These are phyloP conservation scores for Myriosclerotinia scirpicola DNA, from an alignment of 2,329 filamentous ascomycete species.

Conservation along the genomic window DNA sequence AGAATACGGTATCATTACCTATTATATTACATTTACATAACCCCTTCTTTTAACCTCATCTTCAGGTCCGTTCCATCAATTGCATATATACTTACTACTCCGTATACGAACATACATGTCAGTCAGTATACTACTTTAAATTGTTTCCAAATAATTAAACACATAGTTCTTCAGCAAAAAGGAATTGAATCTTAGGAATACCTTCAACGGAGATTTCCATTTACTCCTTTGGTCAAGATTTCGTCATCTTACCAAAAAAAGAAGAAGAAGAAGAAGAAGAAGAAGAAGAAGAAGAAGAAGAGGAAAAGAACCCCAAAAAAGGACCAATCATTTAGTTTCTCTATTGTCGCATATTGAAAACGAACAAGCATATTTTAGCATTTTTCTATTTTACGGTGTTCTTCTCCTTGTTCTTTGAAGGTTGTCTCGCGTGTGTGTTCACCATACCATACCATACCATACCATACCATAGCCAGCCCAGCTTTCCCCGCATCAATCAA, in stretches of 20 bases:
- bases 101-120: neutral
- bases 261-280: neutral
- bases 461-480: constrained; percentile 10
- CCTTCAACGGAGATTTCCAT: constrained; percentile 19
- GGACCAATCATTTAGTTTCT: constrained; percentile 14
- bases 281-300: neutral
- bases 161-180: neutral
- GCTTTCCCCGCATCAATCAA: constrained; percentile 24
- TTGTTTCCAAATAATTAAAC: neutral
- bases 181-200: neutral
- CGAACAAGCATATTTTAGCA: constrained; percentile 8
- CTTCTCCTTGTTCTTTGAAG: constrained; percentile 18
- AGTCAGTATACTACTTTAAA: neutral
- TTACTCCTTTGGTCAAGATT: neutral
- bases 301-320: neutral
- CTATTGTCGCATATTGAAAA: constrained; percentile 15
- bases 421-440: constrained; percentile 19
- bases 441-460: too few species aligned
- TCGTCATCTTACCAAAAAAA: constrained; percentile 1
- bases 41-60: constrained; percentile 5
- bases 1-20: too few species aligned
- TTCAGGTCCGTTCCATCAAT: neutral
- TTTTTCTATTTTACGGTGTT: constrained; percentile 6
- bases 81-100: too few species aligned
- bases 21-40: constrained; percentile 16